A percentile compares a stretch with the other conserved stretches of the same genome.
phyloP scores from a whole-genome alignment of 345 rosid species.

The Pistacia atlantica region DNA sequence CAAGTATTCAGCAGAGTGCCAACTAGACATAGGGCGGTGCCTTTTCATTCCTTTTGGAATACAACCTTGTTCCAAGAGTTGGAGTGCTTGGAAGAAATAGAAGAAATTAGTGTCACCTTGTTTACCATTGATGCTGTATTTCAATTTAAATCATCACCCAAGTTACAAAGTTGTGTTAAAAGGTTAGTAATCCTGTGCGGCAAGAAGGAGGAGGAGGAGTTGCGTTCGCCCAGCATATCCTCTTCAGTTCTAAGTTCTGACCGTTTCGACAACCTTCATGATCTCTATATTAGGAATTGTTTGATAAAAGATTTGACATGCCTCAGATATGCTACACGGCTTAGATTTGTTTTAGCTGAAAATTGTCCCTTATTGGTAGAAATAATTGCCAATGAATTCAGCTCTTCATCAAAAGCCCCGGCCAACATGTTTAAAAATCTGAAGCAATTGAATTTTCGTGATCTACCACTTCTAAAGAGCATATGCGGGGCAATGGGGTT shows the following conservation, averaged over 20 bases:
- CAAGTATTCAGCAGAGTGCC: constrained; percentile 11
- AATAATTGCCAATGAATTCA: background rate
- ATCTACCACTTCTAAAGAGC: constrained; percentile 10
- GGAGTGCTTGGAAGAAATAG: background rate
- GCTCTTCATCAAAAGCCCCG: background rate
- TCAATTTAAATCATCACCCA: background rate
- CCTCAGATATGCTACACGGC: background rate
- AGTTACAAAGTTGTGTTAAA: background rate
- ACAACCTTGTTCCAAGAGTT: no score
- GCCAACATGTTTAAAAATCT: no score
- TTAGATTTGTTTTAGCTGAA: background rate
- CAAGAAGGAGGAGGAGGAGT: no score
- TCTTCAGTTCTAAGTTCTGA: no score
- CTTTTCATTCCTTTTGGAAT: no score
- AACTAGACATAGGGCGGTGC: background rate
- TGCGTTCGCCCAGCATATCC: no score
- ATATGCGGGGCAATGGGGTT: constrained; percentile 16
- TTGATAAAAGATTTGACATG: constrained; percentile 5
- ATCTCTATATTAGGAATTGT: no score
- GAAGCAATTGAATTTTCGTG: background rate
- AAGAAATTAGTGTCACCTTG: background rate
- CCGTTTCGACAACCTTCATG: no score
- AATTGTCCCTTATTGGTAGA: constrained; percentile 1
- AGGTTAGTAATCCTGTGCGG: background rate
- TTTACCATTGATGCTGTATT: background rate